phyloP scores from a whole-genome alignment of 1,139 yeast genomes.

The Yamadazyma atlantica region DNA sequence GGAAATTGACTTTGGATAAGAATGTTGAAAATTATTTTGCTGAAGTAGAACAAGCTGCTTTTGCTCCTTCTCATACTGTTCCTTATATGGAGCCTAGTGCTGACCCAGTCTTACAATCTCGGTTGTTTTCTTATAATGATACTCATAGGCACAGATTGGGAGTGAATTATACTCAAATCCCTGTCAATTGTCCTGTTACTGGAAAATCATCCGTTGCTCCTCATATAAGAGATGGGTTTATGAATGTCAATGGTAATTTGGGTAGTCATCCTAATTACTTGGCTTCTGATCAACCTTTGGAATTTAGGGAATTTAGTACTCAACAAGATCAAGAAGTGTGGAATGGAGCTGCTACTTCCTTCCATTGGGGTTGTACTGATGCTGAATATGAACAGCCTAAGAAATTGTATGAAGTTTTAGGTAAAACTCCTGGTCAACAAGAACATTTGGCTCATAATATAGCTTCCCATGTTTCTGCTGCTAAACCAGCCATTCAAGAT shows the following conservation, averaged over 20 bases:
- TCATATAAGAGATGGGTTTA: constrained; percentile 76
- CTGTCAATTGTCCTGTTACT: constrained; percentile 57
- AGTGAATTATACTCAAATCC: constrained; percentile 61
- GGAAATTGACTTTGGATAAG: constrained; percentile 59
- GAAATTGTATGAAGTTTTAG: constrained; percentile 71
- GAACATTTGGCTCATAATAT: constrained; percentile 80
- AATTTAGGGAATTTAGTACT: constrained; percentile 40
- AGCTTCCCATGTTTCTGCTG: constrained; percentile 69
- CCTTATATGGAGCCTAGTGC: constrained; percentile 78
- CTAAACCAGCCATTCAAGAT: constrained; percentile 75
- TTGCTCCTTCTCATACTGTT: constrained; percentile 74
- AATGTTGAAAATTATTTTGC: constrained; percentile 72
- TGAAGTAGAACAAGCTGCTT: constrained; percentile 73
- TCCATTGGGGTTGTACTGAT: constrained; percentile 78
- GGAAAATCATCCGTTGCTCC: constrained; percentile 43
- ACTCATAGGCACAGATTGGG: constrained; percentile 64
- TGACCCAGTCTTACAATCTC: constrained; percentile 80
- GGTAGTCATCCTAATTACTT: constrained; percentile 76
- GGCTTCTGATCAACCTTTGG: constrained; percentile 53
- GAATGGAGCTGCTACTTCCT: constrained; percentile 83
- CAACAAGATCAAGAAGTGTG: constrained; percentile 79
- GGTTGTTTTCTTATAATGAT: constrained; percentile 78
- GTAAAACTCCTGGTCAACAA: constrained; percentile 74
- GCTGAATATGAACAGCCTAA: constrained; percentile 71
- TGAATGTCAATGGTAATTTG: constrained; percentile 76